These are phyloP conservation scores for Hanseniaspora lachancei DNA, from an alignment of 805 yeast species.

Conservation along the genomic window DNA sequence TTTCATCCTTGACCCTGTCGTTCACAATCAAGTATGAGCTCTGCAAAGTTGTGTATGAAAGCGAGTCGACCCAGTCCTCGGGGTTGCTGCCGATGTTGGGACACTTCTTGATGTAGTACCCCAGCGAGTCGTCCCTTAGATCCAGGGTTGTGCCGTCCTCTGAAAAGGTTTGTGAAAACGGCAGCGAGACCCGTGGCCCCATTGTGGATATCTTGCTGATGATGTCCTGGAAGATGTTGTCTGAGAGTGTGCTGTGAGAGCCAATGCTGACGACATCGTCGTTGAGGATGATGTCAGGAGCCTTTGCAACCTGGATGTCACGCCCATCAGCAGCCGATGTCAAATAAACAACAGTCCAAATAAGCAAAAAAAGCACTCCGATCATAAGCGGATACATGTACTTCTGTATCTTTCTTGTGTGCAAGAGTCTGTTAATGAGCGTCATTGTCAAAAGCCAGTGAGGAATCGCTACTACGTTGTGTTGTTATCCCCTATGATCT, in stretches of 20 bases:
- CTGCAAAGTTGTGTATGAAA: not conserved
- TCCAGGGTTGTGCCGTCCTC: not conserved
- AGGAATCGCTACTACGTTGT: too few relatives aligned
- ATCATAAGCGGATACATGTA: too few relatives aligned
- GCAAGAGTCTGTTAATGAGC: too few relatives aligned
- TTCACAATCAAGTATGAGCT: not conserved
- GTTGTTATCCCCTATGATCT: too few relatives aligned
- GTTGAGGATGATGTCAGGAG: not conserved
- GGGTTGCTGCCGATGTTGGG: not conserved
- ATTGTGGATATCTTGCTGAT: not conserved
- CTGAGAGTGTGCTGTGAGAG: not conserved
- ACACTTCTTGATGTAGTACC: constrained; percentile 5
- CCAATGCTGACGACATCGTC: constrained; percentile 5
- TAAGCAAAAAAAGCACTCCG: too few relatives aligned
- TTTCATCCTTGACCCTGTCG: not conserved
- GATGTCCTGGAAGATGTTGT: constrained; percentile 7
- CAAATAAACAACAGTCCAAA: not conserved
- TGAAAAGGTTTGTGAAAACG: not conserved
- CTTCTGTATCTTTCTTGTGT: too few relatives aligned
- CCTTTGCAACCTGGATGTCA: not conserved
- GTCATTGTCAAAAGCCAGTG: too few relatives aligned
- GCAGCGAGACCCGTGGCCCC: not conserved
- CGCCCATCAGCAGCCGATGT: not conserved
- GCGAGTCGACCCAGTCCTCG: not conserved
- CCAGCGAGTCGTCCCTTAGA: not conserved